Conservation (phyloP, 2,329 filamentous ascomycete genomes). For the Colletotrichum truncatum region DNA sequence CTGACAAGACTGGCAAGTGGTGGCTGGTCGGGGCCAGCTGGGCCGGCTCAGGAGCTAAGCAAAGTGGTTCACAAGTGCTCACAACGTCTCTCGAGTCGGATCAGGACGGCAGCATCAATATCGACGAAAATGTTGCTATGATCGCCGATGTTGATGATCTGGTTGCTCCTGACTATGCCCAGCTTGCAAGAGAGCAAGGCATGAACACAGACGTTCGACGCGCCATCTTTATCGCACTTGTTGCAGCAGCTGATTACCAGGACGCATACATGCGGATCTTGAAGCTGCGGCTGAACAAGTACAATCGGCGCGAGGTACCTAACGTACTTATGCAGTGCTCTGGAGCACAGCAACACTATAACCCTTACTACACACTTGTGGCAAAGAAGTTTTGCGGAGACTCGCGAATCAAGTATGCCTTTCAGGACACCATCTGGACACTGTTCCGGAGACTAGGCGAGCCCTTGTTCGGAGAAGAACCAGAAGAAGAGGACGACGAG, state of each 20-base stretch:
- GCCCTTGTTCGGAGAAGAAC: constrained; percentile 72
- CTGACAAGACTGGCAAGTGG: constrained; percentile 93
- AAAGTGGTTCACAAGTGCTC: constrained; percentile 11
- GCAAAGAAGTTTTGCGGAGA: constrained; percentile 81
- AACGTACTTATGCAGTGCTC: constrained; percentile 89
- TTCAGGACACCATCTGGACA: constrained; percentile 88
- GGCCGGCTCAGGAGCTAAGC: constrained; percentile 52
- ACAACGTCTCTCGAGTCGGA: background rate
- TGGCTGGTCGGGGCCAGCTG: constrained; percentile 99
- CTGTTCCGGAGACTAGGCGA: constrained; percentile 89
- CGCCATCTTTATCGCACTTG: constrained; percentile 92
- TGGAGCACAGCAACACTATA: constrained; percentile 84
- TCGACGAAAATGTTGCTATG: constrained; percentile 39
- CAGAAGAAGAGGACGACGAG: constrained; percentile 62
- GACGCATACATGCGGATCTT: constrained; percentile 83
- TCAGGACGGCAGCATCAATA: constrained; percentile 32
- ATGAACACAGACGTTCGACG: constrained; percentile 89
- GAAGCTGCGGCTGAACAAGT: constrained; percentile 85
- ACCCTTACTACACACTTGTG: constrained; percentile 92
- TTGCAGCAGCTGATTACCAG: constrained; percentile 84
- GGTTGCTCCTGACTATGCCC: constrained; percentile 71
- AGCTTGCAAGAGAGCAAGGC: constrained; percentile 81
- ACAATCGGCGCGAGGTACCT: constrained; percentile 87
- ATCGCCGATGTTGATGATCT: constrained; percentile 47
- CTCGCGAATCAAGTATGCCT: constrained; percentile 80